Evolutionary conservation across 352 stramenopile species (phyloP).

Genomic region (Globisporangium echinulatum): DNA sequence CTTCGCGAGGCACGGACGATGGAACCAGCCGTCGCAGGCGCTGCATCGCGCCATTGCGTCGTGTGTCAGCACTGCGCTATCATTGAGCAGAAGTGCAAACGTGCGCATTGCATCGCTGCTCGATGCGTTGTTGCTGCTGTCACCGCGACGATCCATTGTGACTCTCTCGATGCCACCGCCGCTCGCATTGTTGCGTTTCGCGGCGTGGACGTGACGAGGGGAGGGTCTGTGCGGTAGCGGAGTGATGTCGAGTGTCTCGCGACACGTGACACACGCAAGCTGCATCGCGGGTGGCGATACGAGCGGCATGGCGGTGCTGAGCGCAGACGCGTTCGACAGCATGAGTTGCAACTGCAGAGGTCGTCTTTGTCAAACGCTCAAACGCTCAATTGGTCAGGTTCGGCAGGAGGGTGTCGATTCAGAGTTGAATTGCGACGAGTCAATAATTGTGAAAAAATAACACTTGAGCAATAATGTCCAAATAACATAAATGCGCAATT

Average conservation of each 20-base stretch:
- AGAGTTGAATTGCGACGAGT: too few species aligned
- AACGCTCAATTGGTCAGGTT: too few species aligned
- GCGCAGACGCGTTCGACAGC: too few species aligned
- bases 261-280: conserved; percentile 39
- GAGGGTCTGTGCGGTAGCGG: not conserved
- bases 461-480: too few species aligned
- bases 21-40: conserved; percentile 37
- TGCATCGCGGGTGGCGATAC: conserved; percentile 17
- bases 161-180: too few species aligned
- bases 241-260: conserved; percentile 14
- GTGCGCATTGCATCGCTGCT: too few species aligned
- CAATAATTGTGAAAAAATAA: too few species aligned
- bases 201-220: not conserved
- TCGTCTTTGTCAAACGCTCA: too few species aligned
- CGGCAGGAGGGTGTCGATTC: too few species aligned
- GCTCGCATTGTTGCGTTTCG: conserved; percentile 1
- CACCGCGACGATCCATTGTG: not conserved
- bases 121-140: not conserved
- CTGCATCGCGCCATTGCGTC: conserved; percentile 20
- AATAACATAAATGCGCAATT: too few species aligned
- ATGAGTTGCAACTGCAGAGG: too few species aligned
- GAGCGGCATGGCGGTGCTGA: too few species aligned
- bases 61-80: conserved; percentile 1
- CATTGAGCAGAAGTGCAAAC: not conserved
- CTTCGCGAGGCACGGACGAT: conserved; percentile 25